Conservation (phyloP, 192 early-diverging fungal species). For the Linnemannia zychae region DNA sequence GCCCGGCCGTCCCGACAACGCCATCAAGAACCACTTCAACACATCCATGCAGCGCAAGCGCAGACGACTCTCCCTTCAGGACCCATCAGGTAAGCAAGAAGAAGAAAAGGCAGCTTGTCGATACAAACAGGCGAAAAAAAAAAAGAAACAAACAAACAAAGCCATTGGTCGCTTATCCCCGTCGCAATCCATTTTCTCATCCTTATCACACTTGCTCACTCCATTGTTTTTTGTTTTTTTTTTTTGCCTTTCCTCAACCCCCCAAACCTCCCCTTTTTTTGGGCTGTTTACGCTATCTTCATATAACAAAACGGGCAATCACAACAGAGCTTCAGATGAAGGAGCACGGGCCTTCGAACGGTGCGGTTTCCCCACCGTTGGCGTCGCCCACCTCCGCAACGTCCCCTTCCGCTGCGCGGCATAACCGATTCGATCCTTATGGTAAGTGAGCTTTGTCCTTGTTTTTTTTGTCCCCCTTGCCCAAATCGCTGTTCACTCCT, state of each 20-base stretch:
- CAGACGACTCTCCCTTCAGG: slow-evolving; percentile 46
- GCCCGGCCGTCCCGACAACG: slow-evolving; percentile 53
- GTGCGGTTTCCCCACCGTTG: slow-evolving; percentile 40
- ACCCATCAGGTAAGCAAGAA: slow-evolving; percentile 30
- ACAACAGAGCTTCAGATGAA: slow-evolving; percentile 42
- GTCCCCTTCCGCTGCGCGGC: slow-evolving; percentile 30
- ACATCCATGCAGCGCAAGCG: slow-evolving; percentile 57
- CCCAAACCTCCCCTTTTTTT: background rate
- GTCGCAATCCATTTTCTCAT: background rate
- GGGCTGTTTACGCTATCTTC: background rate
- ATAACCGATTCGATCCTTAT: slow-evolving; percentile 51
- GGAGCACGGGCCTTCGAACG: slow-evolving; percentile 22
- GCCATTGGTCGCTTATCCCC: background rate
- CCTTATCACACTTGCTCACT: background rate
- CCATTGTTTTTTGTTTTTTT: background rate
- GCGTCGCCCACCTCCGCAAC: slow-evolving; percentile 43
- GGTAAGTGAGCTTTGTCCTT: slow-evolving; percentile 23
- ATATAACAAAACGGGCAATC: background rate
- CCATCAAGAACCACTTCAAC: slow-evolving; percentile 57
- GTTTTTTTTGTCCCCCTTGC: background rate
- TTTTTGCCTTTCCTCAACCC: background rate
- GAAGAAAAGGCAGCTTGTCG: background rate
- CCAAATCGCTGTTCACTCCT: background rate
- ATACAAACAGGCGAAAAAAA: background rate
- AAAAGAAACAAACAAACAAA: background rate